Evolutionary conservation across 805 yeast species (phyloP), one percentile per base, ranked within the genome.

Genomic region (Wickerhamomyces strasburgensis): DNA sequence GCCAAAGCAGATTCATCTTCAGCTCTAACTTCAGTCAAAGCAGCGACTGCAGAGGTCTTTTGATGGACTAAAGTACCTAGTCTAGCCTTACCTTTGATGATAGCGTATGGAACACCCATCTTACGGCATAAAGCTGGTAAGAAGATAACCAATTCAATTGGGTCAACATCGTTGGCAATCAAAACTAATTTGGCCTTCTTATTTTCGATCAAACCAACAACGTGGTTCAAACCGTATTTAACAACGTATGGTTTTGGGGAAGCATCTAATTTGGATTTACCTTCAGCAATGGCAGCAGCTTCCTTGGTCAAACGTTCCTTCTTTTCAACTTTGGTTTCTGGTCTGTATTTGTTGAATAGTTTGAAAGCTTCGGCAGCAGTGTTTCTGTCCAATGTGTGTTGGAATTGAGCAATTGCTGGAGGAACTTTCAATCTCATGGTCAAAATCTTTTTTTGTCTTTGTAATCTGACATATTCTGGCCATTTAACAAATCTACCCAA

Each of bases 101-200:
- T 84, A 52, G 98, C 97, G 79, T 89, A 89, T 68, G 98, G 98
- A 53, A 93, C 89, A 75, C 97, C 98, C 94, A 90, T 80, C 84
- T 93, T 93, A 77, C 90, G 87, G 78, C 97, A 90, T 65, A 90
- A 80, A 71, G 98, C 97, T 66, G 98, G 98, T 60, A 90, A 75
- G 84, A 86, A 90, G 62, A 90, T 75, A 56, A 90, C 98, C 65
- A 90, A 78, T 77, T 90, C 98, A 64, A 90, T 85, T 65, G 98
- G 98, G 78, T 90, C 98, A 61, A 90, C 98, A 60, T 90, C 98
- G 77, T 90, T 84, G 68, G 98, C 98, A 62, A 90, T 90, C 70
- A 90, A 80, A 49, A 90, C 97, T 60, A 90, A 80, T 73, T 87
- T 86, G 56, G 96, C 94, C 82, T 90, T 90, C 84, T 90, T 93